Conservation (phyloP, 805 yeast species). For the Ogataea methanolica region DNA sequence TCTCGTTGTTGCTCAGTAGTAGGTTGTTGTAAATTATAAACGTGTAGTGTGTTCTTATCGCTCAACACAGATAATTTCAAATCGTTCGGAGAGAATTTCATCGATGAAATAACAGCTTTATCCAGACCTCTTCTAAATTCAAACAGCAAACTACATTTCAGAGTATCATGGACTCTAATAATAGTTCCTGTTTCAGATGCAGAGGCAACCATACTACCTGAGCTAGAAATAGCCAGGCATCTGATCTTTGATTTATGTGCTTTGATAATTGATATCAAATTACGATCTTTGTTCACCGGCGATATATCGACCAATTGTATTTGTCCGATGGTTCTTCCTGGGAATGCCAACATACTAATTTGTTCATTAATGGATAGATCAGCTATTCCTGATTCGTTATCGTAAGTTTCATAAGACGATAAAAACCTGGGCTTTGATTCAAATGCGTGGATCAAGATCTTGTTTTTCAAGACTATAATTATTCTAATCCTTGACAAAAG, state of each 20-base stretch:
- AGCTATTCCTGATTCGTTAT: conserved; percentile 60
- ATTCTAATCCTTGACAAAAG: conserved; percentile 71
- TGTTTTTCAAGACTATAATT: conserved; percentile 63
- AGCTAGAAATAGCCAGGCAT: conserved; percentile 55
- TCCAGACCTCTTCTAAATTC: conserved; percentile 92
- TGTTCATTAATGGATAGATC: conserved; percentile 34
- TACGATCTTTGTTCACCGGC: conserved; percentile 58
- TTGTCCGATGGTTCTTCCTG: conserved; percentile 72
- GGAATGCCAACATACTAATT: conserved; percentile 58
- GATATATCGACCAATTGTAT: conserved; percentile 74
- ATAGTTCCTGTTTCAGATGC: conserved; percentile 83
- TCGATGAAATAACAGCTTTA: conserved; percentile 72
- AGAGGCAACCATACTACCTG: conserved; percentile 69
- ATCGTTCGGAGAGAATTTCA: conserved; percentile 79
- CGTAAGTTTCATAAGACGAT: conserved; percentile 58
- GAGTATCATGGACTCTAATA: conserved; percentile 66
- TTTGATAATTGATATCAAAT: conserved; percentile 61
- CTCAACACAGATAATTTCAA: conserved; percentile 76
- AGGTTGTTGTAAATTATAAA: conserved; percentile 50
- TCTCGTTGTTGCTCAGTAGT: conserved; percentile 17
- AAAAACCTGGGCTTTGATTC: conserved; percentile 71
- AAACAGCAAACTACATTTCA: conserved; percentile 62
- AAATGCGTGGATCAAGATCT: conserved; percentile 73
- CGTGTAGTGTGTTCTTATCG: conserved; percentile 85
- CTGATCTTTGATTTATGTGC: conserved; percentile 71